These are phyloP conservation scores for Ascochyta fabae DNA, from an alignment of 2,329 filamentous ascomycete species.

Conservation along the genomic window DNA sequence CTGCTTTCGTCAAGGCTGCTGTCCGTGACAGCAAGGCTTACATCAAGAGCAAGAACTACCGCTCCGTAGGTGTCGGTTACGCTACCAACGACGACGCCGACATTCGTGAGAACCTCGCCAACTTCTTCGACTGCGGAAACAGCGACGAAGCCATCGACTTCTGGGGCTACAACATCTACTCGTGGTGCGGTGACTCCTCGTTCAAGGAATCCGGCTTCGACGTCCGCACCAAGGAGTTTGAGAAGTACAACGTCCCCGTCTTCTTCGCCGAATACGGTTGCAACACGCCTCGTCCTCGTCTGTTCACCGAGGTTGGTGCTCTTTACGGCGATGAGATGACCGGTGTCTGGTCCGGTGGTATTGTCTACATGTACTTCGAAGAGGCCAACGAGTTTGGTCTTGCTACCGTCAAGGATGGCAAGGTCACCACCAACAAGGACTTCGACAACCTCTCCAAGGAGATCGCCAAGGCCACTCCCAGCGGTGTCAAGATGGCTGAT, in stretches of 20 bases:
- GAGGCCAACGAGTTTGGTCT: slow-evolving; percentile 90
- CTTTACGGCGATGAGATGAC: slow-evolving; percentile 85
- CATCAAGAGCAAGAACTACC: slow-evolving; percentile 80
- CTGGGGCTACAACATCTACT: slow-evolving; percentile 99
- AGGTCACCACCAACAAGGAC: slow-evolving; percentile 67
- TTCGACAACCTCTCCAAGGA: slow-evolving; percentile 68
- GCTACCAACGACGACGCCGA: slow-evolving; percentile 90
- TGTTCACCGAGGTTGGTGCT: slow-evolving; percentile 83
- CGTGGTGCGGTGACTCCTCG: slow-evolving; percentile 90
- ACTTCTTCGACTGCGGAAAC: slow-evolving; percentile 93
- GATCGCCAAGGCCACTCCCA: slow-evolving; percentile 71
- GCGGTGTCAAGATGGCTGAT: slow-evolving; percentile 66
- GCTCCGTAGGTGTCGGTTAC: slow-evolving; percentile 87
- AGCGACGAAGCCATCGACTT: slow-evolving; percentile 78
- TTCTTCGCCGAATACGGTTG: slow-evolving; percentile 99
- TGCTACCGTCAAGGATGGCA: slow-evolving; percentile 64
- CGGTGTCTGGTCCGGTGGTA: slow-evolving; percentile 88
- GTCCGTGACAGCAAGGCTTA: slow-evolving; percentile 96
- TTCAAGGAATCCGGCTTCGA: slow-evolving; percentile 80
- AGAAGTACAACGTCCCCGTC: slow-evolving; percentile 86
- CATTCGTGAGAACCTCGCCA: slow-evolving; percentile 80
- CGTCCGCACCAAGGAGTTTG: slow-evolving; percentile 83
- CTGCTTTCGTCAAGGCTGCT: slow-evolving; percentile 95
- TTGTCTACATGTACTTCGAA: slow-evolving; percentile 99
- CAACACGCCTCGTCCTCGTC: slow-evolving; percentile 75